Evolutionary conservation across 129 eudicot genomes (phyloP), one percentile per base, ranked within the genome.

Genomic region (Calendula officinalis): DNA sequence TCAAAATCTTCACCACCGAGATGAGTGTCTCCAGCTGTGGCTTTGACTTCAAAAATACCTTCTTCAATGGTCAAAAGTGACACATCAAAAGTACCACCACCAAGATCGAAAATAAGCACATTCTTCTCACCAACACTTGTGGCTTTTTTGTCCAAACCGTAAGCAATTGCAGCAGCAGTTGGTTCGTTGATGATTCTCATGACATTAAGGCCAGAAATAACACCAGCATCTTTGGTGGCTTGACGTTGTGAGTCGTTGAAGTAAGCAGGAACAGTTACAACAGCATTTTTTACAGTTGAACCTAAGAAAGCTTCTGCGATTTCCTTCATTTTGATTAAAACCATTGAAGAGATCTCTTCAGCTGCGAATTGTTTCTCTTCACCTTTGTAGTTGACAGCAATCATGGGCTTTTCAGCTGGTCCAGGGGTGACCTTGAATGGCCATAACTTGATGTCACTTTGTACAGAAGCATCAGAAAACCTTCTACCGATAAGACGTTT

Each of bases 1-100:
- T 82, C 86, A 43, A 82, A 82, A 73, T 82, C 86, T 38, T 82
- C 86, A 12, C 86, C 86, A n/a, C 83, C 87, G 41, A 82, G 74
- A 63, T 78, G 87, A 37, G 83, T 74, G 51, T 82, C 87, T 10
- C 87, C 87, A 57, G 87, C 87, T 2, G 87, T 82, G n/a, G 87
- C 69, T 46, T 82, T 82, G 42, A 82, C 86, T 30, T 82, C 83
- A 67, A 82, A 82, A 39, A 81, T 76, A 62, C 86, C 86, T 61
- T 81, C 86, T 61, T 81, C 86, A 22, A 81, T 81, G 2, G 80
- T 81, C 62, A 81, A 67, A 8, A 81, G 80, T 12, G 86, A 81
- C 8, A 81, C 86, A 68, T 81, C 86, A 53, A 81, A 77, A 0
- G 86, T 81, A 14, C 86, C 86, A 46, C 86, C 86, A 5, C 86